Evolutionary conservation across 495 filamentous ascomycete species (phyloP).

Genomic region (Tuber magnatum): DNA sequence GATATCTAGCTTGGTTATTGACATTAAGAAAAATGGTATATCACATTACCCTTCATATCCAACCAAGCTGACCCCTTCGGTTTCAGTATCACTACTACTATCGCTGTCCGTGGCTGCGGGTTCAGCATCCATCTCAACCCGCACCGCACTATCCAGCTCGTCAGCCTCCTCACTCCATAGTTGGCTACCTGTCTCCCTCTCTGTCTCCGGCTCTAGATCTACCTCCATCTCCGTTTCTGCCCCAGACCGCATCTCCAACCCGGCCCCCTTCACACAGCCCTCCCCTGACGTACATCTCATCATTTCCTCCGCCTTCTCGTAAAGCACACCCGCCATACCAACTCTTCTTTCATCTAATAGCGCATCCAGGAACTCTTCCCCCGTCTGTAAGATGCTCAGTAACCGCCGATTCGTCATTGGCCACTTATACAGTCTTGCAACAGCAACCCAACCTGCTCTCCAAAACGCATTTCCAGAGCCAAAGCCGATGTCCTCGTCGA

Average conservation of each 20-base stretch:
- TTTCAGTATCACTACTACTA: neutral
- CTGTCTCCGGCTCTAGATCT: neutral
- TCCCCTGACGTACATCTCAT: conserved; percentile 3
- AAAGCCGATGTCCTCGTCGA: conserved; percentile 21
- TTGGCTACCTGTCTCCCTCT: neutral
- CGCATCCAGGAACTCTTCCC: conserved; percentile 22
- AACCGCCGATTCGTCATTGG: conserved; percentile 18
- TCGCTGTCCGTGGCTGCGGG: neutral
- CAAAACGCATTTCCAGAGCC: conserved; percentile 30
- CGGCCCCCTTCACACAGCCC: neutral
- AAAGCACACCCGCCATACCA: conserved; percentile 17
- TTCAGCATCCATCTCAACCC: neutral
- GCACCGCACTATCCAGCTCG: neutral
- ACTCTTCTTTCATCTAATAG: conserved; percentile 16
- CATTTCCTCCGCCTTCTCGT: conserved; percentile 18
- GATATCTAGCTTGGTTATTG: neutral
- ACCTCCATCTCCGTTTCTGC: neutral
- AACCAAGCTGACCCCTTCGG: neutral
- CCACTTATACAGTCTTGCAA: conserved; percentile 23
- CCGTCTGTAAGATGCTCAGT: conserved; percentile 27
- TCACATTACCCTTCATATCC: neutral
- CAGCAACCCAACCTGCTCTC: conserved; percentile 23
- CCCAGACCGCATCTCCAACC: neutral
- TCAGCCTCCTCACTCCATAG: neutral
- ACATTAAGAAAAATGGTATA: neutral